phyloP scores from a whole-genome alignment of 2,329 filamentous ascomycete genomes.

The Venturiaceae sp. region DNA sequence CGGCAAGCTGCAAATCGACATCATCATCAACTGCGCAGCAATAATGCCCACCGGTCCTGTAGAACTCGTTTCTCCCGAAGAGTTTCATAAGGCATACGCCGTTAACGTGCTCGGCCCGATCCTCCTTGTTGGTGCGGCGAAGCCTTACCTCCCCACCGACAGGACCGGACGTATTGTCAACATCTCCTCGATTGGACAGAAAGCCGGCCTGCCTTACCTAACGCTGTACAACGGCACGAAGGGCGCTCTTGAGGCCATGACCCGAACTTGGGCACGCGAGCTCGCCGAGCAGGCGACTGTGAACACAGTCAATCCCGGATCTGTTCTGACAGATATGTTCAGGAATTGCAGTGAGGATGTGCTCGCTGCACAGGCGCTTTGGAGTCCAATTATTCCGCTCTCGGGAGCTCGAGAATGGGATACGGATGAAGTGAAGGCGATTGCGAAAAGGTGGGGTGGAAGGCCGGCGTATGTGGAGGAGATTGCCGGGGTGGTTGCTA shows the following conservation, averaged over 20 bases:
- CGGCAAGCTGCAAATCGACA: slow-evolving; percentile 57
- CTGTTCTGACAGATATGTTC: slow-evolving; percentile 59
- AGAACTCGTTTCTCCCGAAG: slow-evolving; percentile 13
- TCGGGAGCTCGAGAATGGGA: slow-evolving; percentile 17
- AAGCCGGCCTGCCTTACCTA: background rate
- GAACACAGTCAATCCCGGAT: slow-evolving; percentile 57
- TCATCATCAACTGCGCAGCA: slow-evolving; percentile 74
- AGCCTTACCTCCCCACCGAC: slow-evolving; percentile 60
- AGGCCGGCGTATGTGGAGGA: slow-evolving; percentile 55
- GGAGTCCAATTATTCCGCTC: slow-evolving; percentile 13
- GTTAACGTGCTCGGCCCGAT: slow-evolving; percentile 78
- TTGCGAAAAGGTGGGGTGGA: slow-evolving; percentile 33
- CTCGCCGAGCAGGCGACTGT: slow-evolving; percentile 52
- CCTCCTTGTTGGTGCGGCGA: slow-evolving; percentile 62
- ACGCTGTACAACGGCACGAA: slow-evolving; percentile 57
- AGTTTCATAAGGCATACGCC: slow-evolving; percentile 64
- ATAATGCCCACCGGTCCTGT: slow-evolving; percentile 21
- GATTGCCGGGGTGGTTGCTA: slow-evolving; percentile 65
- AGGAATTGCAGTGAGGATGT: slow-evolving; percentile 12
- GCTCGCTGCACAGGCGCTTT: background rate
- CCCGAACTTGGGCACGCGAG: slow-evolving; percentile 57
- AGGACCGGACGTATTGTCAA: slow-evolving; percentile 56
- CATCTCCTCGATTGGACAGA: slow-evolving; percentile 49
- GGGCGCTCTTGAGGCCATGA: slow-evolving; percentile 59
- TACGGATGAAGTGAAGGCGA: slow-evolving; percentile 36